Percentiles rank a stretch among this genome's conserved stretches.
Evolutionary conservation across 345 rosid genomes (phyloP).

Genomic region (Heritiera littoralis): DNA sequence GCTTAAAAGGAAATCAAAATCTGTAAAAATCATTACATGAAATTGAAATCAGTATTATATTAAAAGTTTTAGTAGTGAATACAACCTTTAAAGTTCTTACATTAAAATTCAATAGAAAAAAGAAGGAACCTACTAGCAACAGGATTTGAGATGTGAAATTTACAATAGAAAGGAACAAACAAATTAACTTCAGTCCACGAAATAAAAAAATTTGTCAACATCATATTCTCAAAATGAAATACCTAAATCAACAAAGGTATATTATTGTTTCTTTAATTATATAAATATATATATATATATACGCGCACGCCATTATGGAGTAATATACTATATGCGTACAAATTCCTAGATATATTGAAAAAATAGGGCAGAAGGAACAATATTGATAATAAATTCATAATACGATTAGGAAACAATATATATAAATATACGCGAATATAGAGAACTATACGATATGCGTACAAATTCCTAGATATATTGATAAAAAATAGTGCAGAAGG

Average conservation of each 20-base stretch:
- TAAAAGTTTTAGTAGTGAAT: not conserved
- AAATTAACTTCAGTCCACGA: too few species aligned
- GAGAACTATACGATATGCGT: not conserved
- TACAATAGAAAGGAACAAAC: too few species aligned
- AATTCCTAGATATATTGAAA: too few species aligned
- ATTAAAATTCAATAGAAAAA: not conserved
- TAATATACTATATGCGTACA: too few species aligned
- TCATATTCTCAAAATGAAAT: too few species aligned
- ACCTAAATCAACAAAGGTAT: too few species aligned
- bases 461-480: not conserved
- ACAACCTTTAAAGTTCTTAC: not conserved
- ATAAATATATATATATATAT: too few species aligned
- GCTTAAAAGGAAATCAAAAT: slow-evolving; percentile 63
- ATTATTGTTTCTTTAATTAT: too few species aligned
- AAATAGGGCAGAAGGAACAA: too few species aligned
- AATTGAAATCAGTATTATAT: not conserved
- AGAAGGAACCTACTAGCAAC: not conserved
- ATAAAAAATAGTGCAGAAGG: not conserved
- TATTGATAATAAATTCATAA: not conserved
- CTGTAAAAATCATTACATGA: slow-evolving; percentile 36
- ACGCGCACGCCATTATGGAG: too few species aligned
- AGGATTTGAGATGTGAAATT: not conserved
- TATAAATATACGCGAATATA: not conserved
- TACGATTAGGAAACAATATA: not conserved
- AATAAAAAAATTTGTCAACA: not conserved